These are phyloP conservation scores for Phoma sp. DNA, from an alignment of 2,329 filamentous ascomycete genomes.

Conservation along the genomic window DNA sequence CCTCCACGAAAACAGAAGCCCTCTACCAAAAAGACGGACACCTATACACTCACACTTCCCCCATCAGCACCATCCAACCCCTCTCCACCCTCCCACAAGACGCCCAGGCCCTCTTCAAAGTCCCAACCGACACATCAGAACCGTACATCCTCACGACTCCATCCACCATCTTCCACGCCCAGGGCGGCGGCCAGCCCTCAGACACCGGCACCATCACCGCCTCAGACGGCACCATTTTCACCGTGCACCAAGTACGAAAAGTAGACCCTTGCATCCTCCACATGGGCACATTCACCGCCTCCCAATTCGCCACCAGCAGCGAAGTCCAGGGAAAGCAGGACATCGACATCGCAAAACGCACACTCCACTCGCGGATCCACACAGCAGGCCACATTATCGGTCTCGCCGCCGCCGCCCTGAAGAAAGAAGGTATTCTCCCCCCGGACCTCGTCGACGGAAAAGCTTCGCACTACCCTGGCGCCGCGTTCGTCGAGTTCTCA, in stretches of 20 bases:
- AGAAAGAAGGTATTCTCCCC: conserved; percentile 53
- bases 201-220: conserved; percentile 68
- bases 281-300: conserved; percentile 56
- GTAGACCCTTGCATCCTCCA: conserved; percentile 67
- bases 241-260: conserved; percentile 65
- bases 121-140: conserved; percentile 50
- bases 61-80: conserved; percentile 57
- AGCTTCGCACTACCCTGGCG: conserved; percentile 74
- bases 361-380: conserved; percentile 72
- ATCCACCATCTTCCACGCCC: conserved; percentile 76
- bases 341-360: conserved; percentile 67
- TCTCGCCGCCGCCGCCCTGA: conserved; percentile 67
- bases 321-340: conserved; percentile 54
- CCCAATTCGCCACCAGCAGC: too few relatives aligned
- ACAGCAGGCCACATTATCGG: conserved; percentile 78
- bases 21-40: conserved; percentile 52
- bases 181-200: conserved; percentile 77
- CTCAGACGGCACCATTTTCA: conserved; percentile 61
- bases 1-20: conserved; percentile 32
- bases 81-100: conserved; percentile 60
- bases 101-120: conserved; percentile 66
- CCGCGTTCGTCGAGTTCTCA: conserved; percentile 70
- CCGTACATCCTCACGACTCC: conserved; percentile 67
- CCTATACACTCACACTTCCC: conserved; percentile 54
- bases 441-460: conserved; percentile 73